Evolutionary conservation across 140 eudicot genomes (phyloP).

Genomic region (Eryngium alpinum): DNA sequence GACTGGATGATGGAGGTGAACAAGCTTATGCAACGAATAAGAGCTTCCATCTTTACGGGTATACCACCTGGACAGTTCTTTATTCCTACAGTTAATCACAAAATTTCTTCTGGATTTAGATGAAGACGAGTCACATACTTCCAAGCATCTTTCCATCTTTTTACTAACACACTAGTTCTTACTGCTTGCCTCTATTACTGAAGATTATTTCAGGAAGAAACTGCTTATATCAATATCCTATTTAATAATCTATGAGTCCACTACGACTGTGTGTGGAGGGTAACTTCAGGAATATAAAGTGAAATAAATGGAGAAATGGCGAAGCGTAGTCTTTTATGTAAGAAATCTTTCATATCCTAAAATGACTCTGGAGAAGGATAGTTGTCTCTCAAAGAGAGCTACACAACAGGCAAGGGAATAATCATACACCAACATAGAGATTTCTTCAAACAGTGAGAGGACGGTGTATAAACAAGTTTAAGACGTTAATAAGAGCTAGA

Average conservation of each 20-base stretch:
- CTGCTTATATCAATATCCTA: constrained; percentile 5
- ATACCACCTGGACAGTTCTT: background rate
- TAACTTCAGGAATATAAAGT: background rate
- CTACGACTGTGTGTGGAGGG: background rate
- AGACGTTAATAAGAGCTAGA: background rate
- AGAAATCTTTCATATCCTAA: background rate
- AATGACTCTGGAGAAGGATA: background rate
- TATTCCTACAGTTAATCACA: background rate
- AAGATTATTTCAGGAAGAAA: constrained; percentile 4
- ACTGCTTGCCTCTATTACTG: constrained; percentile 1
- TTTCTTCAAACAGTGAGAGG: background rate
- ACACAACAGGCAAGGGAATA: background rate
- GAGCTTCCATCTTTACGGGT: background rate
- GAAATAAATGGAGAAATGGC: background rate
- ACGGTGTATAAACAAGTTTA: background rate
- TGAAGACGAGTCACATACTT: constrained; percentile 8
- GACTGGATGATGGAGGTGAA: constrained; percentile 3
- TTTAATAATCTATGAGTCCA: background rate
- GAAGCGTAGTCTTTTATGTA: background rate
- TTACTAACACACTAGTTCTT: constrained; percentile 10
- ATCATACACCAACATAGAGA: background rate
- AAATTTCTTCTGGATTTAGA: background rate
- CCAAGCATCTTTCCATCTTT: constrained; percentile 10
- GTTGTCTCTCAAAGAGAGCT: too few relatives aligned
- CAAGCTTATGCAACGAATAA: background rate